These are phyloP conservation scores for Dioszegia crocea DNA, from an alignment of 768 basidiomycete genomes.

Conservation along the genomic window DNA sequence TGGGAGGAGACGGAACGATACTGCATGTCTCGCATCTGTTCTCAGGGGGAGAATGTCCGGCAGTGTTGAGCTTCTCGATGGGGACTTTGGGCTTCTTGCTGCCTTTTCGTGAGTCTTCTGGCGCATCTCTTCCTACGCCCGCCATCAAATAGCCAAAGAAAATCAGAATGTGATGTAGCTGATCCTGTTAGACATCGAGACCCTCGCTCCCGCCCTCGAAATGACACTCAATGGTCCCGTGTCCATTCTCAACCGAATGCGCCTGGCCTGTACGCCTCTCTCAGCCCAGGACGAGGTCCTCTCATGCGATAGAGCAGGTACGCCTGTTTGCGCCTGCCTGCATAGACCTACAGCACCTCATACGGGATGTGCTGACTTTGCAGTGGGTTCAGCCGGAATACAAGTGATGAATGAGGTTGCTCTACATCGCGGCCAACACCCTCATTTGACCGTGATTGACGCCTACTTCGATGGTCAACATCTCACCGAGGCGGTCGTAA, in stretches of 20 bases:
- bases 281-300: constrained; percentile 14
- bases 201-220: constrained; percentile 72
- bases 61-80: constrained; percentile 85
- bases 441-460: constrained; percentile 88
- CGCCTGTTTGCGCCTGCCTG: too few species aligned
- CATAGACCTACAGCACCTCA: too few species aligned
- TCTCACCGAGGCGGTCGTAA: constrained; percentile 87
- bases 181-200: constrained; percentile 68
- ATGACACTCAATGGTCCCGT: constrained; percentile 74
- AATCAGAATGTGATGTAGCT: too few species aligned
- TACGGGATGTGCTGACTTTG: constrained; percentile 2
- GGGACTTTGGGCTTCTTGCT: constrained; percentile 89
- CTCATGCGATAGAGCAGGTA: constrained; percentile 30
- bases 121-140: too few species aligned
- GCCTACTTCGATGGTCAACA: constrained; percentile 91
- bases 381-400: constrained; percentile 60
- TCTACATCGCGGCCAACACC: constrained; percentile 82
- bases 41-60: constrained; percentile 83
- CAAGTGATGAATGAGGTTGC: constrained; percentile 98
- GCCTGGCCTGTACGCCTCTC: constrained; percentile 62
- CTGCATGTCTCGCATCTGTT: constrained; percentile 89
- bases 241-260: constrained; percentile 82
- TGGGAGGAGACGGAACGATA: constrained; percentile 94
- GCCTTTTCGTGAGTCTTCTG: constrained; percentile 72
- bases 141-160: too few species aligned